A percentile compares a stretch with the other conserved stretches of the same genome.
These are phyloP conservation scores for Paulownia fortunei DNA, from an alignment of 257 asterid genomes.

Conservation along the genomic window DNA sequence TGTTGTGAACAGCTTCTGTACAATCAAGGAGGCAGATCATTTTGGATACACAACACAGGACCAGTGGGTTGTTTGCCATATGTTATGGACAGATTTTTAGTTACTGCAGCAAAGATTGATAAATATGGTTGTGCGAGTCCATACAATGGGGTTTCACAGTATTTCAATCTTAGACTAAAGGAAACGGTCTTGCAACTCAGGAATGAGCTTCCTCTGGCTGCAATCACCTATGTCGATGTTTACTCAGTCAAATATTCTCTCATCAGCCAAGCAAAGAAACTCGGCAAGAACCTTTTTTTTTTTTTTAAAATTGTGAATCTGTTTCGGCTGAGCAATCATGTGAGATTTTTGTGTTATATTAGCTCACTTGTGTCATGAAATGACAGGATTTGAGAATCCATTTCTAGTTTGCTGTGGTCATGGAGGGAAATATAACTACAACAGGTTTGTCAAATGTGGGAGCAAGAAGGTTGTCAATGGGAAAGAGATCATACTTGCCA, in stretches of 20 bases:
- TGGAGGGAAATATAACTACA: constrained; percentile 81
- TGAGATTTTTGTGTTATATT: neutral
- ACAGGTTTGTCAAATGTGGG: constrained; percentile 62
- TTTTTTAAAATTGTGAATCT: neutral
- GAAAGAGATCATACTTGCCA: constrained; percentile 51
- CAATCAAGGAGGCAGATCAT: constrained; percentile 63
- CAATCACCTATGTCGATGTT: constrained; percentile 68
- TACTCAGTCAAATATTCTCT: constrained; percentile 64
- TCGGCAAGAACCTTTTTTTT: constrained; percentile 42
- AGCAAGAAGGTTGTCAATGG: constrained; percentile 59
- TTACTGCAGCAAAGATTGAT: constrained; percentile 66
- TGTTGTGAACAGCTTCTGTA: constrained; percentile 46
- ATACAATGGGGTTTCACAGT: constrained; percentile 67
- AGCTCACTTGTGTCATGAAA: neutral
- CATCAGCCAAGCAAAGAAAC: constrained; percentile 48
- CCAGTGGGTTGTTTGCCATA: constrained; percentile 80
- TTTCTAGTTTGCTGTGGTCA: constrained; percentile 78
- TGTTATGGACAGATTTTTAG: constrained; percentile 62
- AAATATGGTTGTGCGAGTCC: constrained; percentile 68
- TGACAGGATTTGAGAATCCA: constrained; percentile 72
- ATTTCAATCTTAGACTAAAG: constrained; percentile 63
- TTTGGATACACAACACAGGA: constrained; percentile 87
- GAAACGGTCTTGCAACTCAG: constrained; percentile 49
- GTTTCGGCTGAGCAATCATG: neutral
- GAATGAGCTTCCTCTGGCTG: constrained; percentile 68